These are phyloP conservation scores for Metschnikowia vanudenii DNA, from an alignment of 805 yeast species.

Conservation along the genomic window DNA sequence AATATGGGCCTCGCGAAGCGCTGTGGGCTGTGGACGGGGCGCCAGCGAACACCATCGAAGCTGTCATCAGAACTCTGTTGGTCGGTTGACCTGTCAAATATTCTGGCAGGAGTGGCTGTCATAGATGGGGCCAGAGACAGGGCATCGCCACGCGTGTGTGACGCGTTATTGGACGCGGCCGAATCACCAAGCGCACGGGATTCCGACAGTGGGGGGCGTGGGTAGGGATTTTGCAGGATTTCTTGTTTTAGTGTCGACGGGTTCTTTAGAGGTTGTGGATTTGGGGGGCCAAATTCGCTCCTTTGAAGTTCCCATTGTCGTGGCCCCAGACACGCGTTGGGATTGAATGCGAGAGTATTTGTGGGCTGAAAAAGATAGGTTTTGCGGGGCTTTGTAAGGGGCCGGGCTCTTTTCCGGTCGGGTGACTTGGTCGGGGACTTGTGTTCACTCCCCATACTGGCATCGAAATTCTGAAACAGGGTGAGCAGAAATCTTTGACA, in stretches of 20 bases:
- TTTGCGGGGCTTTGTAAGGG: slow-evolving; percentile 22
- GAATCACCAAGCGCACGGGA: background rate
- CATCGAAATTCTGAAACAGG: background rate
- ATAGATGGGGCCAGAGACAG: background rate
- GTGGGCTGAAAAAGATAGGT: slow-evolving; percentile 38
- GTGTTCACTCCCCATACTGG: slow-evolving; percentile 2
- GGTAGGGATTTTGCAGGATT: background rate
- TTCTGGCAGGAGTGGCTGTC: background rate
- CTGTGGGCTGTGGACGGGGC: slow-evolving; percentile 15
- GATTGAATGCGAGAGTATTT: slow-evolving; percentile 27
- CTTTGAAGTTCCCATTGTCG: background rate
- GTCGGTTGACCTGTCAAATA: slow-evolving; percentile 18
- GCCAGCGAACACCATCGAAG: slow-evolving; percentile 41
- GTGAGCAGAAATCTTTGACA: background rate
- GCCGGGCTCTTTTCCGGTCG: slow-evolving; percentile 14
- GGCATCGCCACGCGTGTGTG: slow-evolving; percentile 12
- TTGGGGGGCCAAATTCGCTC: no score
- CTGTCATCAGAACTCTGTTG: slow-evolving; percentile 43
- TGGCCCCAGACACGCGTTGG: slow-evolving; percentile 2
- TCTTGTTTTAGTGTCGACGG: no score
- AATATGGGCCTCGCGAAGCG: slow-evolving; percentile 23
- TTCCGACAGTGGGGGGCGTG: background rate
- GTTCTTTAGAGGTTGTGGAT: no score
- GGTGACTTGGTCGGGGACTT: slow-evolving; percentile 10
- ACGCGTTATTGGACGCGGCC: background rate